A percentile compares a stretch with the other conserved stretches of the same genome.
Evolutionary conservation across 2,329 filamentous ascomycete species (phyloP).

Genomic region (Phaeosphaeriaceae sp.): DNA sequence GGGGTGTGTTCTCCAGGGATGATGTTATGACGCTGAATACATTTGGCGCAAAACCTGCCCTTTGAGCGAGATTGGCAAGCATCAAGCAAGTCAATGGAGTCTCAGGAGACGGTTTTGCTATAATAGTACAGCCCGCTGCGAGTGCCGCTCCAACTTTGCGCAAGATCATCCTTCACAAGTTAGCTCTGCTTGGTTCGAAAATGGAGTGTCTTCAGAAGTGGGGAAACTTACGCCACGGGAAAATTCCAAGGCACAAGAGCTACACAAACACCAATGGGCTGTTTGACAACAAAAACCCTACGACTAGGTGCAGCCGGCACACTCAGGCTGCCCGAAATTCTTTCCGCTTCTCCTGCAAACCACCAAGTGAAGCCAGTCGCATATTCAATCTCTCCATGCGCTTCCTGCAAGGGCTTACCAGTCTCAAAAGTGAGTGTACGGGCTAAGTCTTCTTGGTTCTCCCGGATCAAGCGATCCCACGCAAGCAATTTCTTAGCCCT

Average conservation of each 20-base stretch:
- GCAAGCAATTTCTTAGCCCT: constrained; percentile 1
- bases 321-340: constrained; percentile 60
- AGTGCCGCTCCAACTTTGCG: constrained; percentile 41
- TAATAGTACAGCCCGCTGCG: constrained; percentile 42
- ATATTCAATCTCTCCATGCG: constrained; percentile 29
- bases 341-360: constrained; percentile 35
- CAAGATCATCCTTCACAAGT: constrained; percentile 19
- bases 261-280: constrained; percentile 38
- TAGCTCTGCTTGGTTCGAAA: neutral
- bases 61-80: constrained; percentile 24
- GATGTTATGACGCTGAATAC: constrained; percentile 66
- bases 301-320: constrained; percentile 61
- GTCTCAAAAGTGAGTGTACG: constrained; percentile 1
- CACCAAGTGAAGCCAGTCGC: constrained; percentile 32
- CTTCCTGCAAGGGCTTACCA: constrained; percentile 69
- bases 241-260: constrained; percentile 40
- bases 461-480: constrained; percentile 3
- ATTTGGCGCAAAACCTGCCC: constrained; percentile 56
- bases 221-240: constrained; percentile 16
- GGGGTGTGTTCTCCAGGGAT: constrained; percentile 56
- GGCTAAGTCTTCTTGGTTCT: neutral
- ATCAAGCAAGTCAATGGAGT: constrained; percentile 25
- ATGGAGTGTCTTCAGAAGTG: neutral
- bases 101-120: constrained; percentile 35
- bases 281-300: constrained; percentile 28